Conservation (phyloP, 805 yeast genomes). For the Nakazawaea siamensis region DNA sequence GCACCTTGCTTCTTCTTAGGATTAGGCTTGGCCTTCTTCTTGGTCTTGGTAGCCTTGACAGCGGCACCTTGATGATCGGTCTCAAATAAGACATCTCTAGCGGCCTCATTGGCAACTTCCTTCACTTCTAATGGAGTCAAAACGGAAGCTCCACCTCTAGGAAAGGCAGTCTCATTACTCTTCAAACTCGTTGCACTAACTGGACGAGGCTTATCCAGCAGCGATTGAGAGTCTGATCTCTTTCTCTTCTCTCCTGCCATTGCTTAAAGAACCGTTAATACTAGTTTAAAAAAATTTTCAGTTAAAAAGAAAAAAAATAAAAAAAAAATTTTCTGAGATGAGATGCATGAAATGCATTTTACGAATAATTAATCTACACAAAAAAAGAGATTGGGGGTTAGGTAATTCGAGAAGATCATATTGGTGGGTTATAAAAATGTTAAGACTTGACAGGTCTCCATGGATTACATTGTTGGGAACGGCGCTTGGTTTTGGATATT, state of each 20-base stretch:
- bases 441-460: too few species aligned
- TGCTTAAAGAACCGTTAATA: neutral
- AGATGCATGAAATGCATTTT: too few species aligned
- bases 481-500: too few species aligned
- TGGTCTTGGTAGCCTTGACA: slow-evolving; percentile 24
- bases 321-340: too few species aligned
- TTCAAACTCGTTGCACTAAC: slow-evolving; percentile 14
- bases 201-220: too few species aligned
- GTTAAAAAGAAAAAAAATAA: slow-evolving; percentile 9
- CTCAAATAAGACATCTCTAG: slow-evolving; percentile 75
- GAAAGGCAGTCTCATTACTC: slow-evolving; percentile 54
- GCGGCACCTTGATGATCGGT: slow-evolving; percentile 9
- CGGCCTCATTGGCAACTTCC: slow-evolving; percentile 88
- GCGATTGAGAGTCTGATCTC: too few species aligned
- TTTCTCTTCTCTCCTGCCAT: slow-evolving; percentile 33
- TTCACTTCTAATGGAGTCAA: slow-evolving; percentile 86
- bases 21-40: slow-evolving; percentile 24
- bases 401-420: too few species aligned
- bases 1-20: slow-evolving; percentile 22
- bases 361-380: too few species aligned
- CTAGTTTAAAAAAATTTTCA: slow-evolving; percentile 6
- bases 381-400: too few species aligned
- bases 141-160: slow-evolving; percentile 91
- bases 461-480: too few species aligned
- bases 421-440: too few species aligned